These are phyloP conservation scores for Thelonectria discophora DNA, from an alignment of 2,329 filamentous ascomycete genomes.

Conservation along the genomic window DNA sequence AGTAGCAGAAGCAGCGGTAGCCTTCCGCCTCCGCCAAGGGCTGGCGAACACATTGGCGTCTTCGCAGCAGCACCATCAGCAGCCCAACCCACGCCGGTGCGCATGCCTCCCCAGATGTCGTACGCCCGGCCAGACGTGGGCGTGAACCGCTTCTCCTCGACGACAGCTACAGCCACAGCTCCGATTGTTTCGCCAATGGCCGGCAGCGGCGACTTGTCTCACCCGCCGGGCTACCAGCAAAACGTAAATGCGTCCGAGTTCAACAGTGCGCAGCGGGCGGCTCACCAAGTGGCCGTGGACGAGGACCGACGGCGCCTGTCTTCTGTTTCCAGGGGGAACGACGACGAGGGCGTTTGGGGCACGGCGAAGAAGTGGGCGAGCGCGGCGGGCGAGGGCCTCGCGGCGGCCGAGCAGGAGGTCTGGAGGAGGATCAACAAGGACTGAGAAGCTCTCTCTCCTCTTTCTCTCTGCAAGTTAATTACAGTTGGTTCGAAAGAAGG, in stretches of 20 bases:
- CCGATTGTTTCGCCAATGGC: constrained; percentile 40
- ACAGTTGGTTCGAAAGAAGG: constrained; percentile 34
- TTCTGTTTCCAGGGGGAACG: constrained; percentile 37
- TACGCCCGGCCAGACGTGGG: constrained; percentile 57
- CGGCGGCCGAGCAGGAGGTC: constrained; percentile 67
- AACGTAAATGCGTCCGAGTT: constrained; percentile 63
- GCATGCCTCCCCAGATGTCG: constrained; percentile 58
- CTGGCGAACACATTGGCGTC: constrained; percentile 51
- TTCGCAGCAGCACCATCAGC: constrained; percentile 36
- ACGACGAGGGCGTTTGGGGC: constrained; percentile 61
- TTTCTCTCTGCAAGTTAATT: constrained; percentile 24
- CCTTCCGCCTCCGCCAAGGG: constrained; percentile 62
- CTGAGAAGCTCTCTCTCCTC: constrained; percentile 37
- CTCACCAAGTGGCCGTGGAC: constrained; percentile 48
- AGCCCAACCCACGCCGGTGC: constrained; percentile 50
- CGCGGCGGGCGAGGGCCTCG: constrained; percentile 65
- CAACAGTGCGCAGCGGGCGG: constrained; percentile 56
- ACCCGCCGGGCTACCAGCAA: constrained; percentile 67
- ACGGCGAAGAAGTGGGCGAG: constrained; percentile 66
- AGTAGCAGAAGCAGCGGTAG: constrained; percentile 40
- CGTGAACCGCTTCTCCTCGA: constrained; percentile 58
- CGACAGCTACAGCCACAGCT: constrained; percentile 47
- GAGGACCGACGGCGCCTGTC: constrained; percentile 33
- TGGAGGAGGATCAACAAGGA: constrained; percentile 71
- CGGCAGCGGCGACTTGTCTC: constrained; percentile 47